phyloP scores from a whole-genome alignment of 305 asterid genomes.

The Rubia tinctorum region DNA sequence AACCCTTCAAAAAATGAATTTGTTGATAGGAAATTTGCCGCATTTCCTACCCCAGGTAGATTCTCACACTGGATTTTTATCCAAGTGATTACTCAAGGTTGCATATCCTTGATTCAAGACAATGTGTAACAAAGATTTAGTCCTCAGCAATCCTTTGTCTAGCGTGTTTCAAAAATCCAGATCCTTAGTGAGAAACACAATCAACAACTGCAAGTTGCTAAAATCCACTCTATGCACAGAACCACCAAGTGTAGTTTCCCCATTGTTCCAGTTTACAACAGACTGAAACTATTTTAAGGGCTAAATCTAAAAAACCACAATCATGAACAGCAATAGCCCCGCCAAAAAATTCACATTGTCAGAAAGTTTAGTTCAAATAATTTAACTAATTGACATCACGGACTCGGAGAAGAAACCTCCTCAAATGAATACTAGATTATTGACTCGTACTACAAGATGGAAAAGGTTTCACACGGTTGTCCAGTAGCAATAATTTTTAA shows the following conservation, averaged over 20 bases:
- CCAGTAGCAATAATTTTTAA: not conserved
- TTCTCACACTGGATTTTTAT: not conserved
- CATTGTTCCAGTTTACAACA: not conserved
- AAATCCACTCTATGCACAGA: not conserved
- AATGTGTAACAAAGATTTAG: not conserved
- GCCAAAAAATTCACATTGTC: not conserved
- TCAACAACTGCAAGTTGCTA: slow-evolving; percentile 1
- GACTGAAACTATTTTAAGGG: not conserved
- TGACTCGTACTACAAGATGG: not conserved
- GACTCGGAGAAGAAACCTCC: not conserved
- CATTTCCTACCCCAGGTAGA: not conserved
- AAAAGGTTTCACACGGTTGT: not conserved
- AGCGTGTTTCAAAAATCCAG: not conserved
- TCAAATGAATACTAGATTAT: not conserved
- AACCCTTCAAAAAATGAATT: not conserved
- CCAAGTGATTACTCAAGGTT: not conserved
- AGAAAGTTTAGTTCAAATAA: not conserved
- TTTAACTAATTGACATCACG: not conserved
- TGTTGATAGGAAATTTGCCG: not conserved
- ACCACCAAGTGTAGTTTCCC: not conserved
- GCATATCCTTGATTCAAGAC: not conserved
- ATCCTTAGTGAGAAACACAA: not conserved
- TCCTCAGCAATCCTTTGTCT: too few species aligned
- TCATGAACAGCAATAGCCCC: not conserved
- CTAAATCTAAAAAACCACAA: not conserved